A percentile compares a stretch with the other conserved stretches of the same genome.
phyloP scores from a whole-genome alignment of 2,329 filamentous ascomycete genomes.

The Tolypocladium tropicale region DNA sequence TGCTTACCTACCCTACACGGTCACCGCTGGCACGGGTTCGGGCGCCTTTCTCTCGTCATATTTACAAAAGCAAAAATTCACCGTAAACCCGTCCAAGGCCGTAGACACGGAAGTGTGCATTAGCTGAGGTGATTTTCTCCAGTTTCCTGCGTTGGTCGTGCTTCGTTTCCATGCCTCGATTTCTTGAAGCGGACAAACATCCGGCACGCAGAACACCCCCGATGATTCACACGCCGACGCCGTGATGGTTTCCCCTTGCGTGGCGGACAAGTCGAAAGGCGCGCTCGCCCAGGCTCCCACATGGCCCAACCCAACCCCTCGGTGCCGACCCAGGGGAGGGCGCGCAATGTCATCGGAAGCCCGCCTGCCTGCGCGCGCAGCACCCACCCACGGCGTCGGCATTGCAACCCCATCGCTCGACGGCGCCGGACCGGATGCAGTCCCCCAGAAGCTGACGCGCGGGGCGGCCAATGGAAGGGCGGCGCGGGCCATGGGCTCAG shows the following conservation, averaged over 20 bases:
- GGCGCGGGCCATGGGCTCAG: neutral
- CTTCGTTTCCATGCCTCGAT: neutral
- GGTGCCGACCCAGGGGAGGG: neutral
- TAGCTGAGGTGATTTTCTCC: too few relatives aligned
- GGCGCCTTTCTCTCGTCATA: neutral
- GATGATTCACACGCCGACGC: too few relatives aligned
- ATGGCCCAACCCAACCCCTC: neutral
- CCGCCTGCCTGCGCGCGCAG: neutral
- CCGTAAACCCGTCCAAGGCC: neutral
- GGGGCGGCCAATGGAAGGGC: neutral
- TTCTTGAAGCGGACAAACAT: neutral
- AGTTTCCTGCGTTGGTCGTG: neutral
- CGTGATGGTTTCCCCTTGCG: too few relatives aligned
- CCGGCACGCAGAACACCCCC: too few relatives aligned
- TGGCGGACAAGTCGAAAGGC: too few relatives aligned
- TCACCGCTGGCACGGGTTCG: neutral
- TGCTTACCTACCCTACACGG: neutral
- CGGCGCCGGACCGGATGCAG: neutral
- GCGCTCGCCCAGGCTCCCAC: neutral
- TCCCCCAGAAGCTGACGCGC: neutral
- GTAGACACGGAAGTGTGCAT: neutral
- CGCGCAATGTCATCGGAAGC: neutral
- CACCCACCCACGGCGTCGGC: neutral
- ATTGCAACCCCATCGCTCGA: neutral
- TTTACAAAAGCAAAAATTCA: neutral